phyloP scores from a whole-genome alignment of 768 basidiomycete species.

The Paxillus ammoniavirescens region DNA sequence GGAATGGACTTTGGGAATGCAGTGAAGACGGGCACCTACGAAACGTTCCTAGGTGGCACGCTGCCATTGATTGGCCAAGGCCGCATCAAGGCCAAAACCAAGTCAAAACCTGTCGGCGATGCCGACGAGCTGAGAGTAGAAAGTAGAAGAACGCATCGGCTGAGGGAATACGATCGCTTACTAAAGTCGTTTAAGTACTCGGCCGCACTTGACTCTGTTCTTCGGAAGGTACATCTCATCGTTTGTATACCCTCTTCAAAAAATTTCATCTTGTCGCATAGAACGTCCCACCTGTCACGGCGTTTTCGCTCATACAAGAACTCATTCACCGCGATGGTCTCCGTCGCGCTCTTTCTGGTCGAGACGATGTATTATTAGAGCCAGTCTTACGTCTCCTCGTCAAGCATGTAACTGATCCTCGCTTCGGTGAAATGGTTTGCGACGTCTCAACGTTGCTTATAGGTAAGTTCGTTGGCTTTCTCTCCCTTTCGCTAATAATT shows the following conservation, averaged over 20 bases:
- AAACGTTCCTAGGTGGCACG: conserved; percentile 60
- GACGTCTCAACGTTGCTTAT: conserved; percentile 80
- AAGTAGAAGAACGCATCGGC: conserved; percentile 60
- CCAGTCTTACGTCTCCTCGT: conserved; percentile 85
- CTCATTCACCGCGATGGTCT: conserved; percentile 90
- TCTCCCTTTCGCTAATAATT: conserved; percentile 3
- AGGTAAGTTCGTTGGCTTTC: conserved; percentile 49
- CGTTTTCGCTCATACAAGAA: conserved; percentile 91
- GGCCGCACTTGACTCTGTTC: conserved; percentile 88
- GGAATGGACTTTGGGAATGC: conserved; percentile 36
- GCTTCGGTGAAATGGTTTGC: conserved; percentile 88
- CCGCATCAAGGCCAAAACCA: conserved; percentile 45
- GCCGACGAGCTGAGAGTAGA: conserved; percentile 78
- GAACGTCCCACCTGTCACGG: conserved; percentile 80
- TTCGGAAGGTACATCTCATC: conserved; percentile 64
- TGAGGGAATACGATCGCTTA: conserved; percentile 86
- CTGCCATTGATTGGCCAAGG: conserved; percentile 58
- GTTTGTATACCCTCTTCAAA: background rate
- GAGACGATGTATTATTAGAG: conserved; percentile 92
- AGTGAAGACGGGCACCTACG: conserved; percentile 57
- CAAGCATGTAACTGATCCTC: conserved; percentile 83
- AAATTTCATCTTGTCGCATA: conserved; percentile 30
- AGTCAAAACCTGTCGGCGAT: conserved; percentile 54
- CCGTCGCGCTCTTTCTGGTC: conserved; percentile 78
- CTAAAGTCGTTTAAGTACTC: conserved; percentile 94